Percentiles rank a stretch among this genome's conserved stretches.
These are phyloP conservation scores for Teunomyces gatunensis DNA, from an alignment of 805 yeast genomes.

Conservation along the genomic window DNA sequence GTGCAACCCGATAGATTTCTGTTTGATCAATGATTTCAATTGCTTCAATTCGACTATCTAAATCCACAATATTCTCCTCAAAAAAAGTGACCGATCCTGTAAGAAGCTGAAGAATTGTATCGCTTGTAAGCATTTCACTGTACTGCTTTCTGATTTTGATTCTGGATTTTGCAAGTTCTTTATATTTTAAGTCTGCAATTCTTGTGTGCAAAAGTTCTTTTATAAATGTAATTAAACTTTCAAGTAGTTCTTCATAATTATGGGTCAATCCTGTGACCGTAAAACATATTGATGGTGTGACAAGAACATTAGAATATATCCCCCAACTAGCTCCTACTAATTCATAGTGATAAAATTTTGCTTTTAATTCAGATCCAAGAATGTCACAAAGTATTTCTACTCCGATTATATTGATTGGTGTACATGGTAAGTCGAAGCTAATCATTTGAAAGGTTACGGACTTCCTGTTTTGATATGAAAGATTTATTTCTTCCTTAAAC, in stretches of 20 bases:
- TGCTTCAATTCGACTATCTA: conserved; percentile 55
- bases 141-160: conserved; percentile 48
- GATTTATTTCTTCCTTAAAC: conserved; percentile 40
- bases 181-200: conserved; percentile 17
- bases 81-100: conserved; percentile 50
- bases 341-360: conserved; percentile 51
- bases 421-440: conserved; percentile 24
- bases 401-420: conserved; percentile 42
- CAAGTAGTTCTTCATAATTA: conserved; percentile 36
- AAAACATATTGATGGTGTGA: conserved; percentile 52
- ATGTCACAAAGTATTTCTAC: conserved; percentile 54
- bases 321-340: conserved; percentile 58
- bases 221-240: conserved; percentile 30
- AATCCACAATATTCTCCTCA: conserved; percentile 55
- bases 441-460: conserved; percentile 48
- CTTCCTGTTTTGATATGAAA: conserved; percentile 26
- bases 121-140: conserved; percentile 38
- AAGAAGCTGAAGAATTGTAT: conserved; percentile 48
- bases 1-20: conserved; percentile 28
- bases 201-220: conserved; percentile 13
- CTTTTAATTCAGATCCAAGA: conserved; percentile 39
- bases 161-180: conserved; percentile 44
- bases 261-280: conserved; percentile 51
- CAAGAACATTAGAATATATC: conserved; percentile 51
- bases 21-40: conserved; percentile 48